Base-by-base conservation (phyloP, 2,329 filamentous ascomycete species). In the Sporothrix brunneoviolacea region DNA sequence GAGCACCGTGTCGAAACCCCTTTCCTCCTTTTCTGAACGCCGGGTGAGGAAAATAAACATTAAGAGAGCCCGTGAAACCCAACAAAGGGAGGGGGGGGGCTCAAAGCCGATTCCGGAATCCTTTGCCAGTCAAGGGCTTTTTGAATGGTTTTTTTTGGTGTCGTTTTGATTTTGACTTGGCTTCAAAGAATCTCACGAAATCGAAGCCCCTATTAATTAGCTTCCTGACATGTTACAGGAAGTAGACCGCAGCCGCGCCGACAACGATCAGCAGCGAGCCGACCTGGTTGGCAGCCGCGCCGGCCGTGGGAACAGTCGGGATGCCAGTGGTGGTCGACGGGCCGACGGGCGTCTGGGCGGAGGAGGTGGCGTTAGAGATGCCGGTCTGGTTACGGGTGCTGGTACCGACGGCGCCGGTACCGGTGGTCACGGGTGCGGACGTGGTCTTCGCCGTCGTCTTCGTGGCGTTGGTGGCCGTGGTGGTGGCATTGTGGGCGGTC, bases 231-330 rank as follows among this genome's bases (percentile, higher is more conserved):
- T n/a, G n/a, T n/a, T 68, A 76, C 48, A 76, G 52, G 51, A 75
- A 60, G 57, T 65, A 70, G 48, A 62, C 70, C 41, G 64, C 70
- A 9, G 67, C 56, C 28, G 71, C 51, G 19, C 70, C 73, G 21
- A 68, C 59, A 12, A 65, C 60, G 7, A 65, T 71, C 27, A 66
- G 54, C 10, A 67, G 59, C 19, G 65, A 64, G 36, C 61, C 62
- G 27, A 64, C 65, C 36, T 59, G 45, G 54, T 65, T 64, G 40
- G 58, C 53, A 3, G 55, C 51, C 1, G 64, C 63, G 30, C 55
- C 64, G 15, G 61, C 62, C 10, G 60, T 62, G 12, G 60, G 51
- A 32, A 48, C 33, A 22, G 48, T 40, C 33, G 48, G 13, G 13
- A 28, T 22, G 16, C 27, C 37, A 30, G 36, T 8, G n/a, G 22